Percentiles rank a stretch among this genome's conserved stretches.
phyloP scores from a whole-genome alignment of 441 rosid genomes.

The Viola pubescens region DNA sequence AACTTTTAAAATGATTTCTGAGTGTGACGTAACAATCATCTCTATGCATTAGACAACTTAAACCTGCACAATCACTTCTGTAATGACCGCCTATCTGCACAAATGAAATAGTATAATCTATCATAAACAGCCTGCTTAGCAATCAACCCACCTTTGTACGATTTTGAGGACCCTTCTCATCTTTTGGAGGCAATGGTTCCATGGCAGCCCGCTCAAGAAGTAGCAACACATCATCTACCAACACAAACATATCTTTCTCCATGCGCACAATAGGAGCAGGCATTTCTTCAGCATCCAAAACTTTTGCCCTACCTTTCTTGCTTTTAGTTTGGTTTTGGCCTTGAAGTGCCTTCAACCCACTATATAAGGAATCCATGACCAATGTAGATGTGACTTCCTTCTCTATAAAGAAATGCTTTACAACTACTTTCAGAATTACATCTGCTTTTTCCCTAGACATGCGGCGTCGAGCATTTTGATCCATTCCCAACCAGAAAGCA shows the following conservation, averaged over 20 bases:
- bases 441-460: conserved; percentile 85
- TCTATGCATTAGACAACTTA: not conserved
- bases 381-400: conserved; percentile 95
- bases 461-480: conserved; percentile 54
- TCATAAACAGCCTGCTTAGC: too few species aligned
- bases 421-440: conserved; percentile 71
- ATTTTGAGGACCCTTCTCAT: conserved; percentile 81
- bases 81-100: not conserved
- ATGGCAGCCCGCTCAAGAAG: conserved; percentile 75
- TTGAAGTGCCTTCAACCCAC: conserved; percentile 88
- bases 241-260: conserved; percentile 72
- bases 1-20: not conserved
- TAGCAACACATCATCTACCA: conserved; percentile 80
- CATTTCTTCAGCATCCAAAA: conserved; percentile 56
- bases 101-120: too few species aligned
- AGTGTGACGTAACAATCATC: too few species aligned
- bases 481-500: conserved; percentile 78
- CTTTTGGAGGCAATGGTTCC: conserved; percentile 84
- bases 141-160: conserved; percentile 56
- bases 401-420: conserved; percentile 82
- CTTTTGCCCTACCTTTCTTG: conserved; percentile 53
- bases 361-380: conserved; percentile 96
- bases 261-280: conserved; percentile 79
- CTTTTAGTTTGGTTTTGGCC: conserved; percentile 67
- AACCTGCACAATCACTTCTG: not conserved